These are phyloP conservation scores for Pythium dissimile DNA, from an alignment of 352 stramenopile species.

Conservation along the genomic window DNA sequence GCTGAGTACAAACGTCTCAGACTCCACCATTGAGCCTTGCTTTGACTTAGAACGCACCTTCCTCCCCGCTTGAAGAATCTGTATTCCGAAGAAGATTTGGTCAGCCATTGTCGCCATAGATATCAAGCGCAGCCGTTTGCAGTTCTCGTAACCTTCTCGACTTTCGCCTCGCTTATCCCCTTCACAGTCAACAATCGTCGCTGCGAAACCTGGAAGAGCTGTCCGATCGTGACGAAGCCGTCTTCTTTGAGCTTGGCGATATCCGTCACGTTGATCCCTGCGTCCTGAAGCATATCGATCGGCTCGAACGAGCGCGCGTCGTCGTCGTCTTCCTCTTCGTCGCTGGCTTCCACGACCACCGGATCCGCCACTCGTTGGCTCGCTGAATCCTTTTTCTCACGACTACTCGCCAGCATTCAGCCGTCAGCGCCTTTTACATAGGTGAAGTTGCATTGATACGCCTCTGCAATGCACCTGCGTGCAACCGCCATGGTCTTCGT, in stretches of 20 bases:
- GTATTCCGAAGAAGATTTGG: neutral
- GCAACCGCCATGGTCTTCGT: constrained; percentile 14
- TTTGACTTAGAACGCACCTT: constrained; percentile 51
- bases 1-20: constrained; percentile 23
- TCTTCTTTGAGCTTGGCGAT: constrained; percentile 78
- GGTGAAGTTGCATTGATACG: no score
- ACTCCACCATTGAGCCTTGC: neutral
- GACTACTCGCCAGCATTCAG: constrained; percentile 3
- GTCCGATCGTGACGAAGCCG: constrained; percentile 75
- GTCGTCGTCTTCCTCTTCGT: constrained; percentile 43
- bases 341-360: constrained; percentile 33
- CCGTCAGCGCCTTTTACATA: neutral
- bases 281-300: constrained; percentile 72
- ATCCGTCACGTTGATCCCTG: constrained; percentile 69
- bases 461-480: constrained; percentile 19
- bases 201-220: constrained; percentile 79
- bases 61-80: constrained; percentile 72
- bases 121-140: neutral
- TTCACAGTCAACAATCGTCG: constrained; percentile 72
- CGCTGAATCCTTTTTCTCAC: constrained; percentile 14
- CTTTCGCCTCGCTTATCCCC: constrained; percentile 87
- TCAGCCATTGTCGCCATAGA: neutral
- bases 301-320: constrained; percentile 59
- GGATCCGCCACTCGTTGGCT: constrained; percentile 26
- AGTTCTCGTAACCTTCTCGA: constrained; percentile 75